phyloP scores from a whole-genome alignment of 2,329 filamentous ascomycete genomes.

The Fusarium agapanthi region DNA sequence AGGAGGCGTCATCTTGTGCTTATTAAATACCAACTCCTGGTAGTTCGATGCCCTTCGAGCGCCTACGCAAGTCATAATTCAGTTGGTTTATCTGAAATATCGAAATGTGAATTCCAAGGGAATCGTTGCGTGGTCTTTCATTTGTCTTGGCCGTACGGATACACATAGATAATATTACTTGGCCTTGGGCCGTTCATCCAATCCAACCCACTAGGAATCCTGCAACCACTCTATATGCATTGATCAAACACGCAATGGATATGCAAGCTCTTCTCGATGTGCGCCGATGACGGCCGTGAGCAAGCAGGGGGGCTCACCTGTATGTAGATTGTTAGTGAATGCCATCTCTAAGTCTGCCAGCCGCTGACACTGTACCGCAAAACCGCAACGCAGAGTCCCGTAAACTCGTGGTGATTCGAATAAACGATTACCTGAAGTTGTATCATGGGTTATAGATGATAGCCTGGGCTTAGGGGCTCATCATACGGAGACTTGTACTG shows the following conservation, averaged over 20 bases:
- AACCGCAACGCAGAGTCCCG: neutral
- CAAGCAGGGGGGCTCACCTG: neutral
- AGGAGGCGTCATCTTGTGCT: neutral
- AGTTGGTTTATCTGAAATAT: neutral
- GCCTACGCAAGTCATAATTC: neutral
- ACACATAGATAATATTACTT: constrained; percentile 4
- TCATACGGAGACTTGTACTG: neutral
- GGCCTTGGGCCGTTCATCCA: neutral
- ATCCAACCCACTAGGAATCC: neutral
- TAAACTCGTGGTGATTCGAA: neutral
- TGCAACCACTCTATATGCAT: neutral
- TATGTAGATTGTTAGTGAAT: neutral
- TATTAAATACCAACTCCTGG: neutral
- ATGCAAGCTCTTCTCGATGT: neutral
- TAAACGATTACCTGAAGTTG: neutral
- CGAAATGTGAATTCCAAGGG: neutral
- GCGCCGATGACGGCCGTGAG: neutral
- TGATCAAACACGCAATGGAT: neutral
- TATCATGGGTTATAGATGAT: neutral
- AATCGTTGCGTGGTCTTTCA: neutral
- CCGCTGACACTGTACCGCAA: neutral
- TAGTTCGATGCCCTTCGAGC: neutral
- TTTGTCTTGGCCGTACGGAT: neutral
- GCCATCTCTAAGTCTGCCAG: neutral
- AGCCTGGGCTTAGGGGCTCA: too few relatives aligned